phyloP scores from a whole-genome alignment of 257 asterid species.

The Rubia yunnanensis region DNA sequence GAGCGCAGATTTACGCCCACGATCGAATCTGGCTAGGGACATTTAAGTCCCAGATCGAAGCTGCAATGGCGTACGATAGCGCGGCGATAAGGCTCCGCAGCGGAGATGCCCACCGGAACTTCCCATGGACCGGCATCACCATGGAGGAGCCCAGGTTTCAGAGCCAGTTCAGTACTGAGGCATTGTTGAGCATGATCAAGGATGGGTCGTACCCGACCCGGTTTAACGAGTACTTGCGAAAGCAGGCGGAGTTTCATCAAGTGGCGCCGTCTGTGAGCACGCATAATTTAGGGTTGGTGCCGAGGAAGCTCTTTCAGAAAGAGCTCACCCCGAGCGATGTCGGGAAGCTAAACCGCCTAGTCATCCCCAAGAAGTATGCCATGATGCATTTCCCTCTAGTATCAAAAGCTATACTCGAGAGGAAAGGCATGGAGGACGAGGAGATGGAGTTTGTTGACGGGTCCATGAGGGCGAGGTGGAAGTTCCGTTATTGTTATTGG shows the following conservation, averaged over 20 bases:
- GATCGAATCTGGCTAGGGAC: slow-evolving; percentile 69
- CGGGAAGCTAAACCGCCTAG: slow-evolving; percentile 30
- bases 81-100: slow-evolving; percentile 40
- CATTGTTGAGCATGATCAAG: slow-evolving; percentile 49
- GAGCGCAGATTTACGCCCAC: slow-evolving; percentile 61
- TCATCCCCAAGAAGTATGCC: slow-evolving; percentile 26
- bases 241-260: neutral
- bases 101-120: slow-evolving; percentile 33
- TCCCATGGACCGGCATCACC: slow-evolving; percentile 38
- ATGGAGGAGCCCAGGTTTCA: slow-evolving; percentile 41
- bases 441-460: slow-evolving; percentile 41
- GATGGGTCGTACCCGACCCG: slow-evolving; percentile 48
- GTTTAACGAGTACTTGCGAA: slow-evolving; percentile 28
- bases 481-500: slow-evolving; percentile 62
- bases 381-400: slow-evolving; percentile 25
- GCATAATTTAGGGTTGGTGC: neutral
- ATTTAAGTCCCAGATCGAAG: slow-evolving; percentile 48
- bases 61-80: slow-evolving; percentile 72
- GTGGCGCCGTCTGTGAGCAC: slow-evolving; percentile 16
- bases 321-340: slow-evolving; percentile 34
- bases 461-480: slow-evolving; percentile 60
- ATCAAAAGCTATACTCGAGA: slow-evolving; percentile 14
- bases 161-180: slow-evolving; percentile 30
- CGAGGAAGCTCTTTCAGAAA: slow-evolving; percentile 22
- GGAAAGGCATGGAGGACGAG: slow-evolving; percentile 16